Evolutionary conservation across 116 monocot species (phyloP).

Genomic region (Posidonia oceanica): DNA sequence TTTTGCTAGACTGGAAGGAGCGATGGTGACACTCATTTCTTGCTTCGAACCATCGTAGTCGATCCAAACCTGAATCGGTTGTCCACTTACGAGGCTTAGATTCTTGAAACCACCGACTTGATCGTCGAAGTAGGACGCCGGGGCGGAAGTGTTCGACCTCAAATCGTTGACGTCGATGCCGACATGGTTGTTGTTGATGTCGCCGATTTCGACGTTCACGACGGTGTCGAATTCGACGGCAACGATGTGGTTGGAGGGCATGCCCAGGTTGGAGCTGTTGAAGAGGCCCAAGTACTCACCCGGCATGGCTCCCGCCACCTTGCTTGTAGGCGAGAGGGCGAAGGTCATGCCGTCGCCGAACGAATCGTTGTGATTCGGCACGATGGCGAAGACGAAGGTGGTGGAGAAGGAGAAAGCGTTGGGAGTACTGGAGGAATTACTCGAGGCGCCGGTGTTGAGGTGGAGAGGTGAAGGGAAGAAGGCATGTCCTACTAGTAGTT

Average conservation of each 20-base stretch:
- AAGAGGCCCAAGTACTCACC: conserved; percentile 20
- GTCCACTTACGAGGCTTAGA: conserved; percentile 14
- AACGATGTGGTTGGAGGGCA: conserved; percentile 7
- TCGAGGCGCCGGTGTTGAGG: conserved; percentile 7
- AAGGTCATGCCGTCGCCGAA: conserved; percentile 44
- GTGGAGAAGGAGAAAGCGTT: conserved; percentile 37
- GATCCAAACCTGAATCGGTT: conserved; percentile 17
- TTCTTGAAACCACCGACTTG: not conserved
- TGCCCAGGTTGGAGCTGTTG: conserved; percentile 1
- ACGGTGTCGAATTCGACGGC: conserved; percentile 28
- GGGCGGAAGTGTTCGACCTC: conserved; percentile 3
- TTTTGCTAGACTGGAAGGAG: not conserved
- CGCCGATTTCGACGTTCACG: conserved; percentile 10
- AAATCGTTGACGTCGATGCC: conserved; percentile 23
- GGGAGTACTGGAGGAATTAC: not conserved
- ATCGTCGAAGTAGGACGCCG: conserved; percentile 10
- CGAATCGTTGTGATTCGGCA: conserved; percentile 21
- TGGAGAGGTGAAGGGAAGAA: conserved; percentile 30
- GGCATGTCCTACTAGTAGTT: conserved; percentile 24
- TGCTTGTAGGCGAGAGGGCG: conserved; percentile 15
- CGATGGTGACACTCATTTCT: conserved; percentile 14
- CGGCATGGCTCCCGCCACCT: not conserved
- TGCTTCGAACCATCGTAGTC: conserved; percentile 7
- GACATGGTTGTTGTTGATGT: conserved; percentile 30
- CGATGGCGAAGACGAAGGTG: conserved; percentile 43